Conservation (phyloP, 2,329 filamentous ascomycete species). For the Sordariomycetes sp. region DNA sequence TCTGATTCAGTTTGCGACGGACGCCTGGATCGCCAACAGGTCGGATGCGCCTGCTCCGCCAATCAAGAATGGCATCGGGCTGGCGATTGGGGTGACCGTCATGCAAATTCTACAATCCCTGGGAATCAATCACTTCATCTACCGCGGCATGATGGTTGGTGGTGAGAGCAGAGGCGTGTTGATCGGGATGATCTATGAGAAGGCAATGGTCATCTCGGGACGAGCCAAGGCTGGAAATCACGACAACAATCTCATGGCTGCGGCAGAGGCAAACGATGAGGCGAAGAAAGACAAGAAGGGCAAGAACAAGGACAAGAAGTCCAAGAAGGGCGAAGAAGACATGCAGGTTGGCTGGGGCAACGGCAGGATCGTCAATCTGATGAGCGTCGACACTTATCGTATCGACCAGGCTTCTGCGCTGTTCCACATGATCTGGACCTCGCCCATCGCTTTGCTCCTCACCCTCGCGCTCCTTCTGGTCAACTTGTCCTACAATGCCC, state of each 20-base stretch:
- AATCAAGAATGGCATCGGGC: constrained; percentile 68
- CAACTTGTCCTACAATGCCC: constrained; percentile 82
- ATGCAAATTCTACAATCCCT: constrained; percentile 83
- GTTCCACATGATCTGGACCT: constrained; percentile 87
- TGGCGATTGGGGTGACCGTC: constrained; percentile 72
- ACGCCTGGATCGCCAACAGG: constrained; percentile 61
- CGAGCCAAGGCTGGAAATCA: constrained; percentile 77
- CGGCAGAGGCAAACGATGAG: constrained; percentile 28
- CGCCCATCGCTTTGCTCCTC: constrained; percentile 68
- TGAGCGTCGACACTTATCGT: constrained; percentile 92
- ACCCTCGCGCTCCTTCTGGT: constrained; percentile 73
- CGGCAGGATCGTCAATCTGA: constrained; percentile 82
- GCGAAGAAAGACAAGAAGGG: constrained; percentile 28
- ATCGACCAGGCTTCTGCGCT: constrained; percentile 81
- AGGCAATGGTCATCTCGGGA: constrained; percentile 81
- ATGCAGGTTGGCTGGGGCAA: constrained; percentile 86
- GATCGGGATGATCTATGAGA: constrained; percentile 84
- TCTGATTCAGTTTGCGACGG: constrained; percentile 74
- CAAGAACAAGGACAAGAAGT: no score
- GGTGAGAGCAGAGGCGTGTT: constrained; percentile 74
- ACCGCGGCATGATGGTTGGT: constrained; percentile 83
- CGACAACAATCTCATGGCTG: constrained; percentile 7
- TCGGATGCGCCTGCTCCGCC: constrained; percentile 46
- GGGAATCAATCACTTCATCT: constrained; percentile 84
- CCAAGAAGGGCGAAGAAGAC: constrained; percentile 24